These are phyloP conservation scores for Fusarium algeriense DNA, from an alignment of 2,329 filamentous ascomycete species.

Conservation along the genomic window DNA sequence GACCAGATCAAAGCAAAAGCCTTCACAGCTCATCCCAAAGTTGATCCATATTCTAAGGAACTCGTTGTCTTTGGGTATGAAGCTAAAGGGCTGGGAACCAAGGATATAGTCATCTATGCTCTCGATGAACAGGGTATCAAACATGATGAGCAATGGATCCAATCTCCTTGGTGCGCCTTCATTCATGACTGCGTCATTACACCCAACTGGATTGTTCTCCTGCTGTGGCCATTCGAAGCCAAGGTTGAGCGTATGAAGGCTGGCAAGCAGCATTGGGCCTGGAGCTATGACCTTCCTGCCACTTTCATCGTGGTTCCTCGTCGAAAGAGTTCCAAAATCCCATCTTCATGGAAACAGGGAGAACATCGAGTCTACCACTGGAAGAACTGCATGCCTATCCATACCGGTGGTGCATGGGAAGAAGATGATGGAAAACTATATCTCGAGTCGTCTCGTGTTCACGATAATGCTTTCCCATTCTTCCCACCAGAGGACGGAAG, in stretches of 20 bases:
- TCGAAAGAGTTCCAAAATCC: not conserved
- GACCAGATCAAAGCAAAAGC: slow-evolving; percentile 26
- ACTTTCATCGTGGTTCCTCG: slow-evolving; percentile 21
- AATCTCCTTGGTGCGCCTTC: slow-evolving; percentile 17
- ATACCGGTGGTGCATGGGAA: slow-evolving; percentile 28
- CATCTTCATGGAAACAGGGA: slow-evolving; percentile 1
- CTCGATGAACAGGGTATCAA: slow-evolving; percentile 4
- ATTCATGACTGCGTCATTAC: slow-evolving; percentile 35
- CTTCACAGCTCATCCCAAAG: slow-evolving; percentile 23
- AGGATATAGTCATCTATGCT: slow-evolving; percentile 22
- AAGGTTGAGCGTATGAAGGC: slow-evolving; percentile 16
- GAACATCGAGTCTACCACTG: slow-evolving; percentile 21
- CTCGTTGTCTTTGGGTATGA: slow-evolving; percentile 28
- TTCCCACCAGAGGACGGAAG: slow-evolving; percentile 13
- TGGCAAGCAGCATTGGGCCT: slow-evolving; percentile 28
- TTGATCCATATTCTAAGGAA: slow-evolving; percentile 20
- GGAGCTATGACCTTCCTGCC: not conserved
- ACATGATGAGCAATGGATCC: slow-evolving; percentile 32
- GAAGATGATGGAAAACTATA: slow-evolving; percentile 10
- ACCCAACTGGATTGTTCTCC: slow-evolving; percentile 17
- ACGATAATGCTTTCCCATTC: slow-evolving; percentile 30
- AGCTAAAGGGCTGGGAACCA: slow-evolving; percentile 28
- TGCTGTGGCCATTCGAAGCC: slow-evolving; percentile 21
- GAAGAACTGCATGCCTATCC: slow-evolving; percentile 29
- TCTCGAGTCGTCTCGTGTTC: slow-evolving; percentile 25